Base-by-base conservation (phyloP, 176 grass and related monocot genomes). In the Rhynchospora pubera region DNA sequence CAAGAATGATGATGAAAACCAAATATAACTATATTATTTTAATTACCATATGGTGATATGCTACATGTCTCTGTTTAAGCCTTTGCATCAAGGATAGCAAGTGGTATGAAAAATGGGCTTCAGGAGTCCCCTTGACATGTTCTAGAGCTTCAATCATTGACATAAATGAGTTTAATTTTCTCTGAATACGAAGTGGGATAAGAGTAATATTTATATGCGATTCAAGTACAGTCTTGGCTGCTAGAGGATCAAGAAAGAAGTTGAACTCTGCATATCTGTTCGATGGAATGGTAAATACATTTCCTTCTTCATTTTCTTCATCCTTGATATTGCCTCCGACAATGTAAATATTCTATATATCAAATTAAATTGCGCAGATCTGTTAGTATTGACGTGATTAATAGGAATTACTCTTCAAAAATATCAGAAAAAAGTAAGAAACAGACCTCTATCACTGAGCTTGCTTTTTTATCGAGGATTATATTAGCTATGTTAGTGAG, bases 401-500 rank as follows among this genome's bases (percentile, higher is more conserved):
- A 28, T 81, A 13, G 4, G 23, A 46, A 19, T 52, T 52, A 65
- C 10, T 65, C 57, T 51, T 62, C 43, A 53, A 7, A 52, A 30
- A 75, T n/a, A 46, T 34, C 19, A 13, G 6, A 5, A 52, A 71
- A 52, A 51, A 28, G 26, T 74, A 74, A 30, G 44, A 9, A 46
- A 22, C 84, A 62, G n/a, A 94, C 94, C 87, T 91, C 78, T 87
- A 92, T 88, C 30, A 83, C 26, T 81, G 87, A 85, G 59, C 32
- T 85, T 57, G 86, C 80, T 57, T 57, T 88, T 44, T 62, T 85
- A 65, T 97, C 90, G 48, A 86, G 86, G 22, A 97, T 7, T 11
- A 97, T 92, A 78, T 89, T 92, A 64, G 92, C 94, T 52, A 97
- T 77, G 89, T 94, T 94, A 78, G 90, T 97, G 56, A 97, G 90